Percentiles rank a stretch among this genome's conserved stretches.
These are phyloP conservation scores for Podaxis sp. DNA, from an alignment of 768 basidiomycete species.

Conservation along the genomic window DNA sequence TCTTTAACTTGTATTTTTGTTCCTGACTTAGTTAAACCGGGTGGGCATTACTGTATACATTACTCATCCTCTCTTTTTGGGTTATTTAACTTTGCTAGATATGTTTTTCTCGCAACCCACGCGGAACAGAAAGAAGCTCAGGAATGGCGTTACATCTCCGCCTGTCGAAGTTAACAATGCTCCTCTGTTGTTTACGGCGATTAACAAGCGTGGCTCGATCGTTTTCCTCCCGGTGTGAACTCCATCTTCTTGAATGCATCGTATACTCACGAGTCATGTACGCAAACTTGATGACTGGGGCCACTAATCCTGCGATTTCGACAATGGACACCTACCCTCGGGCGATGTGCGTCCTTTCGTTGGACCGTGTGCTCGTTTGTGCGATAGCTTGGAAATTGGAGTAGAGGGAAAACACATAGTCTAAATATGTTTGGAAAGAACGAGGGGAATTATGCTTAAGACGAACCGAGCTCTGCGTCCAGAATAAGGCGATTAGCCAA, in stretches of 20 bases:
- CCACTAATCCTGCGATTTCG: conserved; percentile 73
- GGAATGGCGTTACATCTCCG: neutral
- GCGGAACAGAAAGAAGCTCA: conserved; percentile 19
- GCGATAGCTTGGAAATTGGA: conserved; percentile 56
- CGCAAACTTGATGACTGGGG: conserved; percentile 88
- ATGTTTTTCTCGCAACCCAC: conserved; percentile 50
- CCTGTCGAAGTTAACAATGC: conserved; percentile 26
- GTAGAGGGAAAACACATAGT: neutral
- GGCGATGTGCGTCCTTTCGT: conserved; percentile 62
- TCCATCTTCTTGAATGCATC: neutral
- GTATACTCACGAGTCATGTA: conserved; percentile 26
- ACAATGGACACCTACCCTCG: conserved; percentile 74
- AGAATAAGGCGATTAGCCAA: too few species aligned
- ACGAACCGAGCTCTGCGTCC: too few species aligned
- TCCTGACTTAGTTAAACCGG: conserved; percentile 36
- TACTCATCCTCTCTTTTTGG: conserved; percentile 86
- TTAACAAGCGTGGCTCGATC: conserved; percentile 78
- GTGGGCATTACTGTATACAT: conserved; percentile 83
- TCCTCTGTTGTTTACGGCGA: conserved; percentile 66
- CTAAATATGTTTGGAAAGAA: too few species aligned
- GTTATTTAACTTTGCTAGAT: conserved; percentile 73
- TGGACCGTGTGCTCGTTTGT: conserved; percentile 62
- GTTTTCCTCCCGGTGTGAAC: conserved; percentile 79
- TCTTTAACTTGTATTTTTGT: neutral
- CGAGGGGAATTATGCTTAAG: too few species aligned